Percentiles rank a stretch among this genome's conserved stretches.
These are phyloP conservation scores for Thalassia testudinum DNA, from an alignment of 116 monocot genomes.

Conservation along the genomic window DNA sequence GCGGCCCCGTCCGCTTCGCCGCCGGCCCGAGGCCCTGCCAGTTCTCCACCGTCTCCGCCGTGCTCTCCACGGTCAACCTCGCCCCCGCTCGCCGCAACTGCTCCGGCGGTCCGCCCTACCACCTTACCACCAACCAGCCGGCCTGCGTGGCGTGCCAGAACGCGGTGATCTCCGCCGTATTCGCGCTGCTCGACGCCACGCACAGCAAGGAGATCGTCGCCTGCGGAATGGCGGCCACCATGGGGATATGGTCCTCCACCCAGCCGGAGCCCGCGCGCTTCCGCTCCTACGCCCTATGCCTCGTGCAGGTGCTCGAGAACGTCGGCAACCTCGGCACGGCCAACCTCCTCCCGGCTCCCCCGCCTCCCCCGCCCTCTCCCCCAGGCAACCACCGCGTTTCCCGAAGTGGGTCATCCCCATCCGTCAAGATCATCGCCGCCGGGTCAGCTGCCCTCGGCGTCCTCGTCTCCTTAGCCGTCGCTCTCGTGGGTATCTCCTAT, in stretches of 20 bases:
- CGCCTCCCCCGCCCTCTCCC: constrained; percentile 1
- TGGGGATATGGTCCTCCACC: constrained; percentile 39
- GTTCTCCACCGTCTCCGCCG: constrained; percentile 19
- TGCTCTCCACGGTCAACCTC: constrained; percentile 21
- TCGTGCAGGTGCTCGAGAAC: constrained; percentile 64
- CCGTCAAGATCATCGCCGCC: constrained; percentile 20
- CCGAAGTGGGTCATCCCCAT: neutral
- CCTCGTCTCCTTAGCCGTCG: constrained; percentile 1
- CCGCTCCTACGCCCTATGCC: constrained; percentile 42
- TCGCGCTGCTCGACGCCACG: constrained; percentile 26
- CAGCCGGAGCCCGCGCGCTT: constrained; percentile 26
- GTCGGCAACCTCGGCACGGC: constrained; percentile 38
- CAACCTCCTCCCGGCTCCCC: constrained; percentile 31
- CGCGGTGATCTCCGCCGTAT: constrained; percentile 26
- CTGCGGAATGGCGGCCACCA: constrained; percentile 68
- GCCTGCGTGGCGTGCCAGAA: constrained; percentile 39
- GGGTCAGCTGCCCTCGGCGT: constrained; percentile 17
- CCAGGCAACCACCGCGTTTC: neutral
- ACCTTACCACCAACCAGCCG: constrained; percentile 9
- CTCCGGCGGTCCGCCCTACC: neutral
- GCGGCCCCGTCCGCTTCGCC: constrained; percentile 16
- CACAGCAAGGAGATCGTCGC: constrained; percentile 49
- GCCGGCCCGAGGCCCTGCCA: constrained; percentile 28
- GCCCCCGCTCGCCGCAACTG: constrained; percentile 22
- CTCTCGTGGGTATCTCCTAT: constrained; percentile 6